Evolutionary conservation across 257 asterid genomes (phyloP), one percentile per base, ranked within the genome.

Genomic region (Penstemon barbatus): DNA sequence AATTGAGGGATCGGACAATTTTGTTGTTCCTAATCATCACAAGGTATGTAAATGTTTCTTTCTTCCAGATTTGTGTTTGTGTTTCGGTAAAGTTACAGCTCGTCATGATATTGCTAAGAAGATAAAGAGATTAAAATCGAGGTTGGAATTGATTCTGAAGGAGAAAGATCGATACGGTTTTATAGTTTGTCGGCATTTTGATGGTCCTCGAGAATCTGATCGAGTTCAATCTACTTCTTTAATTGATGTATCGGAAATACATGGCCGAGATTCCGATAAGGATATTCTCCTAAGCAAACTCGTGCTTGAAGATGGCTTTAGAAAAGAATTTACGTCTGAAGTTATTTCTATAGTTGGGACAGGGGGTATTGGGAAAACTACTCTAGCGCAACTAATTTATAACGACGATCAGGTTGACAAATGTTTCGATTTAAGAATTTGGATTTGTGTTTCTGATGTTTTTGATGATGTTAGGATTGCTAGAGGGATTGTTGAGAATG

Each of bases 281-380:
- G 49, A 37, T 49, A 56, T 5, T 50, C 69, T 78, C 59, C 46
- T 81, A 1, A 53, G 11, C 39, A 72, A 72, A 69, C 10, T 77
- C 19, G 10, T 45, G 37, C 12, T 43, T 70, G 49, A 63, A 57
- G 65, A 56, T 48, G 48, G 33, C 55, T 44, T 42, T 11, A 13
- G 18, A 49, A 71, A 64, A 49, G 41, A 38, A 66, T 33, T 10
- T 69, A 60, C 41, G 1, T 7, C 60, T 39, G 48, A 63, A 5
- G 63, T 79, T 13, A 5, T 75, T 11, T 73, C 88, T 13, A 15
- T 83, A 3, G 84, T 80, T 63, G 88, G 88, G 33, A 58, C 62
- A 13, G 85, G 81, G 12, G 87, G 87, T 6, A 58, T 83, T 42
- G 87, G 87, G 18, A 80, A 80, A 39, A 76, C 87, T 0, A 74